Conservation (phyloP, 2,329 filamentous ascomycete species). For the Chaetomiaceae sp. region DNA sequence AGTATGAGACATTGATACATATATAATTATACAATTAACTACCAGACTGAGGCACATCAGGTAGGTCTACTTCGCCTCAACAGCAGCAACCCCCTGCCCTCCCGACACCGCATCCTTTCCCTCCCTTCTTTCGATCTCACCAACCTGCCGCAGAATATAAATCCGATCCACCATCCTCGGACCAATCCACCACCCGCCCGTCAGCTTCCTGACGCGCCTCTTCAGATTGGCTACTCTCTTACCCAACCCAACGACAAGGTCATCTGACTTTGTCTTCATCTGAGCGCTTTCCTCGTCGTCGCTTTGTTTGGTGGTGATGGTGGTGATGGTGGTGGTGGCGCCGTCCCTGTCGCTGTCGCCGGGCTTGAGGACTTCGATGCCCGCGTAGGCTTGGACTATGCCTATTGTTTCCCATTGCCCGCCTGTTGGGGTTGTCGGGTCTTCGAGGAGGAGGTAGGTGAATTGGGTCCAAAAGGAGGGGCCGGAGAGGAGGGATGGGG, state of each 20-base stretch:
- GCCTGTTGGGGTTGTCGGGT: conserved; percentile 45
- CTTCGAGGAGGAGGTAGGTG: conserved; percentile 58
- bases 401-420: conserved; percentile 54
- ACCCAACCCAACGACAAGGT: conserved; percentile 43
- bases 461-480: conserved; percentile 59
- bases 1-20: too few relatives aligned
- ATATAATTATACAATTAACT: too few relatives aligned
- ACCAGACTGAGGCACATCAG: too few relatives aligned
- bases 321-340: too few relatives aligned
- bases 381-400: conserved; percentile 54
- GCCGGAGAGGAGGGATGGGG: conserved; percentile 38
- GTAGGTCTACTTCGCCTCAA: neutral
- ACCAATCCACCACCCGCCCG: conserved; percentile 62
- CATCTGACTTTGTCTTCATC: neutral
- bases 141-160: conserved; percentile 41
- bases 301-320: neutral
- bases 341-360: conserved; percentile 18
- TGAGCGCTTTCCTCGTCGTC: neutral
- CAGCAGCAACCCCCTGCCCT: neutral
- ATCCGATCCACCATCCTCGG: conserved; percentile 56
- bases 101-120: neutral
- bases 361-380: conserved; percentile 54
- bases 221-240: conserved; percentile 37
- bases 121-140: conserved; percentile 15
- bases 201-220: conserved; percentile 40